Percentiles rank a stretch among this genome's conserved stretches.
Evolutionary conservation across 768 basidiomycete species (phyloP).

Genomic region (Boletus sp.): DNA sequence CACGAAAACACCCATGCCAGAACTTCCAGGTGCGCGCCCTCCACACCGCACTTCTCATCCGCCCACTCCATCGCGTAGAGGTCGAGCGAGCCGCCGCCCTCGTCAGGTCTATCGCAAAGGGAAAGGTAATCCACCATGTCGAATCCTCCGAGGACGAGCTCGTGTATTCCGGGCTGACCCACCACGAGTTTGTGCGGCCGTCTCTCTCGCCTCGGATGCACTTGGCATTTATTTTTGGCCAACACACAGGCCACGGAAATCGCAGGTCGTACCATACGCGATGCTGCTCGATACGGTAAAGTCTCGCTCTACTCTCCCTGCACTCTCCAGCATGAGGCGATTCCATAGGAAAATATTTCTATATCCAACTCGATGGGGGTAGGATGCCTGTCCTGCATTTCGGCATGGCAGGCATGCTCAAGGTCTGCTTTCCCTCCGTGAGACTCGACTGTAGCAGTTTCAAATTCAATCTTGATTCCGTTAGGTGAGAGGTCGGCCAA

Average conservation of each 20-base stretch:
- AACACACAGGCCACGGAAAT: slow-evolving; percentile 50
- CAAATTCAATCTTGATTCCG: not conserved
- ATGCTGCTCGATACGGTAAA: slow-evolving; percentile 54
- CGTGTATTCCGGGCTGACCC: slow-evolving; percentile 56
- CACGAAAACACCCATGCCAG: slow-evolving; percentile 34
- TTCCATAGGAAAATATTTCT: slow-evolving; percentile 58
- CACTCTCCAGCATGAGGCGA: not conserved
- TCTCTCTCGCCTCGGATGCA: not conserved
- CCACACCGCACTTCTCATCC: not conserved
- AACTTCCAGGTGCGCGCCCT: slow-evolving; percentile 45
- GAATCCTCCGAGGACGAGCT: slow-evolving; percentile 58
- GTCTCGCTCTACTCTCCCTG: not conserved
- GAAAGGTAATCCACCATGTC: slow-evolving; percentile 52
- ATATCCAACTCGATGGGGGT: slow-evolving; percentile 63
- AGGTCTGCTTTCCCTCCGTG: slow-evolving; percentile 35
- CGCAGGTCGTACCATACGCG: slow-evolving; percentile 43
- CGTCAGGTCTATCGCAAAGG: slow-evolving; percentile 48
- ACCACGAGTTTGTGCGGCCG: slow-evolving; percentile 57
- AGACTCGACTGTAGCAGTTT: not conserved
- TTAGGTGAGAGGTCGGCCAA: slow-evolving; percentile 46
- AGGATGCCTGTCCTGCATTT: slow-evolving; percentile 71
- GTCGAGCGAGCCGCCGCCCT: slow-evolving; percentile 66
- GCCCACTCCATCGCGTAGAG: slow-evolving; percentile 37
- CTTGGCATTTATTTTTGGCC: slow-evolving; percentile 5
- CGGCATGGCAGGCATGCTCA: slow-evolving; percentile 85